phyloP scores from a whole-genome alignment of 805 yeast species.

The Wickerhamiella sergipiensis region DNA sequence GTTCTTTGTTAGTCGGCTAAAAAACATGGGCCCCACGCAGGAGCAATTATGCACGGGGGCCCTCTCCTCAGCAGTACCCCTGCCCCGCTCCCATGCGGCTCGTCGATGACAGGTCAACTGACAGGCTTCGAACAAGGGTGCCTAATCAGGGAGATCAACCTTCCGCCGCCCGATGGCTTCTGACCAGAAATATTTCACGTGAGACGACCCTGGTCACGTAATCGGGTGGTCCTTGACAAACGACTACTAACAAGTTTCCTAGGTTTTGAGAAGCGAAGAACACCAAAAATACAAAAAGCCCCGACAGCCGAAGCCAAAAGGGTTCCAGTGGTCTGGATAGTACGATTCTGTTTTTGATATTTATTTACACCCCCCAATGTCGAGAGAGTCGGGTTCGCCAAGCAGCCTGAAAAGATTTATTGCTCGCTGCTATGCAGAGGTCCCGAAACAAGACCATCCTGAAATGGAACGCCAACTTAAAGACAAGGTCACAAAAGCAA shows the following conservation, averaged over 20 bases:
- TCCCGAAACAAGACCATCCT: constrained; percentile 27
- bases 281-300: too few relatives aligned
- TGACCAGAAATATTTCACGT: too few relatives aligned
- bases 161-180: too few relatives aligned
- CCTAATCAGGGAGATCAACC: too few relatives aligned
- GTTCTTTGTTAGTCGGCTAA: not conserved
- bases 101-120: not conserved
- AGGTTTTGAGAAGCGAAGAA: too few relatives aligned
- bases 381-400: constrained; percentile 28
- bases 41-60: not conserved
- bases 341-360: too few relatives aligned
- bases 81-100: not conserved
- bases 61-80: constrained; percentile 1
- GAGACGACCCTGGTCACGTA: too few relatives aligned
- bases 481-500: constrained; percentile 35
- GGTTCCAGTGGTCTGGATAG: too few relatives aligned
- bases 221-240: too few relatives aligned
- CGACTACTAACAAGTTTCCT: too few relatives aligned
- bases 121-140: not conserved
- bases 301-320: too few relatives aligned
- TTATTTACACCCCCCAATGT: not conserved
- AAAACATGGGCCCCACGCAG: not conserved
- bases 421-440: constrained; percentile 31
- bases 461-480: constrained; percentile 39
- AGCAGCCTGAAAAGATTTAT: constrained; percentile 39